These are phyloP conservation scores for Populus trichocarpa DNA, from an alignment of 441 rosid genomes.

Conservation along the genomic window DNA sequence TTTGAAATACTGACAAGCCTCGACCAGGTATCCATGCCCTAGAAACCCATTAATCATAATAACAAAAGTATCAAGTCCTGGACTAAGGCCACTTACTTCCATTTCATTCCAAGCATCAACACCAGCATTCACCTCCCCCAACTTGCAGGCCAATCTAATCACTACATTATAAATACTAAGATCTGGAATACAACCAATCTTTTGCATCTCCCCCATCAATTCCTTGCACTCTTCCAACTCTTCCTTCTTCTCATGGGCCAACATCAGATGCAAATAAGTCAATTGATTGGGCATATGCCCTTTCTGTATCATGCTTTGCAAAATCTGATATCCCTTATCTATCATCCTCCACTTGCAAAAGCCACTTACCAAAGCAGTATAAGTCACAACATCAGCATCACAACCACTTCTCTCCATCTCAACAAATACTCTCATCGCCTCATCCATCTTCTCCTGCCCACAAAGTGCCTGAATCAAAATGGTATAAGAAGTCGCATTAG, in stretches of 20 bases:
- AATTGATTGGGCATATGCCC: constrained; percentile 51
- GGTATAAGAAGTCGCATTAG: constrained; percentile 72
- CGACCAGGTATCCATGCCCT: constrained; percentile 49
- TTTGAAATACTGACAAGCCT: constrained; percentile 68
- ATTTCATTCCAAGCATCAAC: constrained; percentile 68
- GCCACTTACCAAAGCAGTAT: constrained; percentile 71
- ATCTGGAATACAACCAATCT: constrained; percentile 56
- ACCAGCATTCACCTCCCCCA: constrained; percentile 70
- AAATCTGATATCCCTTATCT: constrained; percentile 54
- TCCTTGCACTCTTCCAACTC: constrained; percentile 74
- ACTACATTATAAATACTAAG: constrained; percentile 54
- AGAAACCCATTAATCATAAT: constrained; percentile 62
- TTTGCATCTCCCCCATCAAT: constrained; percentile 60
- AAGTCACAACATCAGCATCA: constrained; percentile 66
- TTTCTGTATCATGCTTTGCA: constrained; percentile 56
- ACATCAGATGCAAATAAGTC: constrained; percentile 73
- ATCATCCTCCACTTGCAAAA: constrained; percentile 77
- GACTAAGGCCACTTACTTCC: constrained; percentile 64
- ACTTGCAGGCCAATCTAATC: constrained; percentile 68
- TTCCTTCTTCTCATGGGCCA: constrained; percentile 85
- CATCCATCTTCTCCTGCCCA: constrained; percentile 65
- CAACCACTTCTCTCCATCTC: constrained; percentile 80
- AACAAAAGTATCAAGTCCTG: constrained; percentile 66
- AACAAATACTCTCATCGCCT: constrained; percentile 62
- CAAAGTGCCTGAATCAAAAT: constrained; percentile 82